Evolutionary conservation across 2,329 filamentous ascomycete genomes (phyloP).

Genomic region (Beauveria varroae): DNA sequence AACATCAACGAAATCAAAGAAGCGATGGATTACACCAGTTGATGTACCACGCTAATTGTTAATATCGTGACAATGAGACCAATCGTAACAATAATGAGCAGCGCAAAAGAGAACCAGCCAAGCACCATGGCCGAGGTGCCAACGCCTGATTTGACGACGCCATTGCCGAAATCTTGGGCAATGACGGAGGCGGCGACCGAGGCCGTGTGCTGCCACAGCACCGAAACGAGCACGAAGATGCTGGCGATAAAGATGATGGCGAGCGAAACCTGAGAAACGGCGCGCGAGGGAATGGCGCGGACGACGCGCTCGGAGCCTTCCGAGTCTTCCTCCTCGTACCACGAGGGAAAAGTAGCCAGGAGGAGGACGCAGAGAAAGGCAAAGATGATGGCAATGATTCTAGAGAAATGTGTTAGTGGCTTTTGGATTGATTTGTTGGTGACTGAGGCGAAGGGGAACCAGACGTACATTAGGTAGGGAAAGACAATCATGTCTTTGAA

Average conservation of each 20-base stretch:
- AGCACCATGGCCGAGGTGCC: constrained; percentile 95
- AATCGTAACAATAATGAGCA: constrained; percentile 92
- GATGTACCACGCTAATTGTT: constrained; percentile 73
- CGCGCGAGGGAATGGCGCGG: constrained; percentile 86
- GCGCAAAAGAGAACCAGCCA: constrained; percentile 92
- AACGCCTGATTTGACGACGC: constrained; percentile 76
- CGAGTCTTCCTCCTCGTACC: constrained; percentile 84
- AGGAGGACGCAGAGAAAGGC: constrained; percentile 94
- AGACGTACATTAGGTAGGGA: constrained; percentile 88
- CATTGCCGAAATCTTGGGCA: constrained; percentile 86
- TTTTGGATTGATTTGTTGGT: no score
- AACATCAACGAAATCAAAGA: neutral
- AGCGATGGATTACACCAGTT: constrained; percentile 35
- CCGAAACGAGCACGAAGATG: constrained; percentile 66
- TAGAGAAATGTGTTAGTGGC: constrained; percentile 27
- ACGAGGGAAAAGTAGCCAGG: constrained; percentile 92
- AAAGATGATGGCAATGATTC: constrained; percentile 95
- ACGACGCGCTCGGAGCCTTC: constrained; percentile 80
- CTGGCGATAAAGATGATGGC: constrained; percentile 80
- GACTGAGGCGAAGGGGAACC: no score
- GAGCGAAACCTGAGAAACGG: constrained; percentile 86
- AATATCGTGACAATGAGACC: constrained; percentile 94
- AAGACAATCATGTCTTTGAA: constrained; percentile 99
- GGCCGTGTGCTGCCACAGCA: constrained; percentile 88
- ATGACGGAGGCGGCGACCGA: constrained; percentile 93